Percentiles rank a stretch among this genome's conserved stretches.
These are phyloP conservation scores for Candida boleticola DNA, from an alignment of 805 yeast species.

Conservation along the genomic window DNA sequence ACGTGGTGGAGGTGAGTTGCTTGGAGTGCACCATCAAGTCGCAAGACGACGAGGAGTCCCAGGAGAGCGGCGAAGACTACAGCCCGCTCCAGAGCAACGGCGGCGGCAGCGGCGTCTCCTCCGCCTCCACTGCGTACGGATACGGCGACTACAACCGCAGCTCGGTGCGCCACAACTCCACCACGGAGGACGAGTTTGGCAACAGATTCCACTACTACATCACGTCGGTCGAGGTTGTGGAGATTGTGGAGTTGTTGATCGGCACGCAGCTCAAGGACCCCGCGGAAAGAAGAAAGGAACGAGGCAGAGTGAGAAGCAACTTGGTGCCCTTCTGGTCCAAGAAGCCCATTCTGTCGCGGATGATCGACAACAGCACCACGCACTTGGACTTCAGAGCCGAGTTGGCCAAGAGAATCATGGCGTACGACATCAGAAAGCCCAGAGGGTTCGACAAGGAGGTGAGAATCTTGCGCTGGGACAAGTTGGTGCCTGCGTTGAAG, in stretches of 20 bases:
- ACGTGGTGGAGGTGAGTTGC: slow-evolving; percentile 60
- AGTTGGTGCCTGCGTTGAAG: slow-evolving; percentile 55
- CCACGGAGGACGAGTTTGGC: slow-evolving; percentile 8
- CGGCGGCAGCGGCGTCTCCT: background rate
- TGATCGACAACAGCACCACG: slow-evolving; percentile 23
- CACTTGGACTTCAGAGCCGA: slow-evolving; percentile 45
- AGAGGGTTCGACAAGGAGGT: slow-evolving; percentile 70
- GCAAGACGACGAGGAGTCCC: slow-evolving; percentile 28
- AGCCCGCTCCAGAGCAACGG: slow-evolving; percentile 7
- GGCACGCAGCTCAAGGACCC: slow-evolving; percentile 48
- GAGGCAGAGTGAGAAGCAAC: slow-evolving; percentile 66
- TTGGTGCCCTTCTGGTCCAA: slow-evolving; percentile 67
- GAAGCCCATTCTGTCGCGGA: slow-evolving; percentile 51
- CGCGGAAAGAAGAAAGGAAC: slow-evolving; percentile 54
- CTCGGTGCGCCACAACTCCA: background rate
- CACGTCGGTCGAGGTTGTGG: slow-evolving; percentile 66
- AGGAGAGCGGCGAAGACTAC: slow-evolving; percentile 22
- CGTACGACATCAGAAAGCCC: slow-evolving; percentile 59
- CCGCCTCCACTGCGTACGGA: background rate
- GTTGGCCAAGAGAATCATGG: slow-evolving; percentile 64
- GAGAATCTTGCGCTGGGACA: slow-evolving; percentile 59
- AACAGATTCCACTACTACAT: slow-evolving; percentile 42
- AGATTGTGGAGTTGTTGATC: slow-evolving; percentile 59
- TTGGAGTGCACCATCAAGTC: slow-evolving; percentile 38
- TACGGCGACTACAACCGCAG: background rate